phyloP scores from a whole-genome alignment of 768 basidiomycete species.

The Mycena alexandri region DNA sequence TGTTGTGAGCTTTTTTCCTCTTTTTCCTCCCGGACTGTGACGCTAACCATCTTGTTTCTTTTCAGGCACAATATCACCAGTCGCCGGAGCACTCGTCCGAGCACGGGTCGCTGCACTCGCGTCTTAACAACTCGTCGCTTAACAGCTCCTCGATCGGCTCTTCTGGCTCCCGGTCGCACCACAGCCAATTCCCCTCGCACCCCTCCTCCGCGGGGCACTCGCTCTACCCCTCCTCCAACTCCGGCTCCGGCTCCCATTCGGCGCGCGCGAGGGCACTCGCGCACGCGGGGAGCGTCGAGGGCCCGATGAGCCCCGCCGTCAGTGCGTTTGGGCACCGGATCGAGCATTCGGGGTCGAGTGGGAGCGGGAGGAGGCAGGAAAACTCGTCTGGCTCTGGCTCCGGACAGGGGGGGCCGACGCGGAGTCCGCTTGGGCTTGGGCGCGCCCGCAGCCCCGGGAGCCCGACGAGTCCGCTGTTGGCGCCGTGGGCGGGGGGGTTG shows the following conservation, averaged over 20 bases:
- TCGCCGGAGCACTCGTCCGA: constrained; percentile 24
- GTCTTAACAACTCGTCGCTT: constrained; percentile 14
- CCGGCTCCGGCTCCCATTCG: constrained; percentile 14
- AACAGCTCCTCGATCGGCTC: constrained; percentile 19
- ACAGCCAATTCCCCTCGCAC: constrained; percentile 12
- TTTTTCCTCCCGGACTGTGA: neutral
- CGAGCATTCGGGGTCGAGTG: constrained; percentile 29
- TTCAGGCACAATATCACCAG: constrained; percentile 30
- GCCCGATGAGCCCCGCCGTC: constrained; percentile 32
- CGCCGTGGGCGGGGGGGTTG: constrained; percentile 37
- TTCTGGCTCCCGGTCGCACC: constrained; percentile 22
- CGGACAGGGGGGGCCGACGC: too few relatives aligned
- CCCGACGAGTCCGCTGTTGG: constrained; percentile 27
- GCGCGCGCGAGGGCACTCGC: constrained; percentile 22
- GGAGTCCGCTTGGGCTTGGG: constrained; percentile 10
- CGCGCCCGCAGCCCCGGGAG: constrained; percentile 21
- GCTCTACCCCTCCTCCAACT: constrained; percentile 30
- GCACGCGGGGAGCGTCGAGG: constrained; percentile 31
- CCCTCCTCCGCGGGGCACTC: constrained; percentile 14
- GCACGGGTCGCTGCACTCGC: constrained; percentile 37
- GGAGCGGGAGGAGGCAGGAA: constrained; percentile 26
- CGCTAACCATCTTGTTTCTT: neutral
- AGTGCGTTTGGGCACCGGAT: constrained; percentile 33
- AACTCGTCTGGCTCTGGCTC: neutral
- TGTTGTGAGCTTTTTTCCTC: neutral